Conservation (phyloP, 768 basidiomycete genomes). For the Pleurotus sapidus region DNA sequence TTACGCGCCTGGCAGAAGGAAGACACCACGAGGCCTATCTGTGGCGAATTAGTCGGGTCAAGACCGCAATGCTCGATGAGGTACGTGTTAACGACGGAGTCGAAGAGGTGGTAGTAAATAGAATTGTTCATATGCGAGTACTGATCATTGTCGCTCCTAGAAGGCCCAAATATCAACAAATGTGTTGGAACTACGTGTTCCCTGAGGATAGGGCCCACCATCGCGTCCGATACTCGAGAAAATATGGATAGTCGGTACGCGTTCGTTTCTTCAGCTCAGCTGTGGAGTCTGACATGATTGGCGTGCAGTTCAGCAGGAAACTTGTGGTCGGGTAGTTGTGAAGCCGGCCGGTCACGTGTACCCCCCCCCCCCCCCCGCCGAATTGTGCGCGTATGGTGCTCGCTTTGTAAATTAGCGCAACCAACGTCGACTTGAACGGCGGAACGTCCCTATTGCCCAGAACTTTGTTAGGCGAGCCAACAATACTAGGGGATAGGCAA, state of each 20-base stretch:
- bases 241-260: slow-evolving; percentile 56
- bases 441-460: too few relatives aligned
- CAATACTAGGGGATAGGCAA: too few relatives aligned
- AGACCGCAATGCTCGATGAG: slow-evolving; percentile 64
- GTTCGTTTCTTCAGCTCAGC: slow-evolving; percentile 32
- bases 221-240: slow-evolving; percentile 63
- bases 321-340: neutral
- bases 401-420: too few relatives aligned
- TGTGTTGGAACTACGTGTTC: too few relatives aligned
- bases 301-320: too few relatives aligned
- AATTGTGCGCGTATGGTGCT: too few relatives aligned
- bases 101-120: slow-evolving; percentile 79
- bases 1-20: slow-evolving; percentile 62
- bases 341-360: neutral
- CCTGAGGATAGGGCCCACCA: slow-evolving; percentile 42
- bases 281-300: slow-evolving; percentile 13
- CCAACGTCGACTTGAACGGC: too few relatives aligned
- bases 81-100: slow-evolving; percentile 80
- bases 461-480: too few relatives aligned
- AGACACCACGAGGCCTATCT: slow-evolving; percentile 77
- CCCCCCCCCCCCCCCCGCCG: too few relatives aligned
- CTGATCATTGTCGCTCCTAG: slow-evolving; percentile 85
- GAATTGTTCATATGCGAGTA: slow-evolving; percentile 82
- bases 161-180: neutral
- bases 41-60: slow-evolving; percentile 43